These are phyloP conservation scores for Trichoderma sp. DNA, from an alignment of 2,329 filamentous ascomycete genomes.

Conservation along the genomic window DNA sequence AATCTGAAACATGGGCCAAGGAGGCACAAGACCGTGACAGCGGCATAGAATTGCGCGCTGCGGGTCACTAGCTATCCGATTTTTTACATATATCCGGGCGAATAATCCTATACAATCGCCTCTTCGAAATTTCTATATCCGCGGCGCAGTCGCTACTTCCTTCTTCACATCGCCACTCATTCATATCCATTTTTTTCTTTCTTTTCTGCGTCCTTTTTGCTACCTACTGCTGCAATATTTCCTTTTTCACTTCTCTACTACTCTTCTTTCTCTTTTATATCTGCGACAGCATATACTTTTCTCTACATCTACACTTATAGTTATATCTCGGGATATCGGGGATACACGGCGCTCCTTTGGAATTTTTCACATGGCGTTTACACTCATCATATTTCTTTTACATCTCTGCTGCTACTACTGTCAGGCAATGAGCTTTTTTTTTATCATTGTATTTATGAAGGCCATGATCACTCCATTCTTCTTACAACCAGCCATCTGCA, in stretches of 20 bases:
- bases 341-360: constrained; percentile 25
- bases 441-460: constrained; percentile 16
- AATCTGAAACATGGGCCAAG: constrained; percentile 38
- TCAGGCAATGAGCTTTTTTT: background rate
- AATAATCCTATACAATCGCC: background rate
- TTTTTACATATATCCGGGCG: background rate
- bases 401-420: background rate
- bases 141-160: constrained; percentile 4
- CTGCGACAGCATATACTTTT: constrained; percentile 22
- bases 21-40: constrained; percentile 54
- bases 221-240: constrained; percentile 7
- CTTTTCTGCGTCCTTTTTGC: constrained; percentile 4
- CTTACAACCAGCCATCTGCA: constrained; percentile 8
- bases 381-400: background rate
- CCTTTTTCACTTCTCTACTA: constrained; percentile 1
- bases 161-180: constrained; percentile 20
- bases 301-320: constrained; percentile 8
- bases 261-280: constrained; percentile 10
- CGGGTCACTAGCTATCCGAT: constrained; percentile 37
- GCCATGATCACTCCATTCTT: constrained; percentile 22
- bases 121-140: background rate
- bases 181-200: background rate
- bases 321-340: constrained; percentile 21
- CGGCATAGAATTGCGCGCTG: constrained; percentile 51
- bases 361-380: constrained; percentile 23